phyloP scores from a whole-genome alignment of 2,329 filamentous ascomycete species.

The Massarina eburnea region DNA sequence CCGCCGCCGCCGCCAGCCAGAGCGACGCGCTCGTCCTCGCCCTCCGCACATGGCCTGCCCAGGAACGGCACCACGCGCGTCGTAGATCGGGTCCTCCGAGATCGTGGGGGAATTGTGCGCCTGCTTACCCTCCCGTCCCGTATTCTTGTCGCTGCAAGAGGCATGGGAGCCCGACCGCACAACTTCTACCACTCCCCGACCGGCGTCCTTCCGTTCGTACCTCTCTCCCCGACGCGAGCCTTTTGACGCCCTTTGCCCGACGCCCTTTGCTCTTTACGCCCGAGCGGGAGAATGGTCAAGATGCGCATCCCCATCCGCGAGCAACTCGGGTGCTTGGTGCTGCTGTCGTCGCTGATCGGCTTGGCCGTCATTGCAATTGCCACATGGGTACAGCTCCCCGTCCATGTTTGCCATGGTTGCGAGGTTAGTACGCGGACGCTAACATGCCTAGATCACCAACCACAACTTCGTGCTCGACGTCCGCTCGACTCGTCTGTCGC shows the following conservation, averaged over 20 bases:
- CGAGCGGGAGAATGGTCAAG: constrained; percentile 38
- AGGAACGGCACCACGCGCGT: no score
- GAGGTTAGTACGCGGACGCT: no score
- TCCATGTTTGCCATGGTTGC: no score
- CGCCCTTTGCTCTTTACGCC: no score
- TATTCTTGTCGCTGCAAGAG: constrained; percentile 9
- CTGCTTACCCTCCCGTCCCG: constrained; percentile 11
- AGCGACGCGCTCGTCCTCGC: no score
- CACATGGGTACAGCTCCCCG: constrained; percentile 52
- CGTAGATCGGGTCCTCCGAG: no score
- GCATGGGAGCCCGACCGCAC: constrained; percentile 11
- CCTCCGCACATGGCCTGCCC: no score
- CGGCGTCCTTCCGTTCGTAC: neutral
- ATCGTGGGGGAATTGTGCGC: no score
- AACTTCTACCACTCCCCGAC: no score
- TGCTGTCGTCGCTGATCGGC: constrained; percentile 71
- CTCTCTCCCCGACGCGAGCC: neutral
- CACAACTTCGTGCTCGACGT: constrained; percentile 62
- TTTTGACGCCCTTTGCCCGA: no score
- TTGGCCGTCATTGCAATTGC: constrained; percentile 80
- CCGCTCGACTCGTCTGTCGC: constrained; percentile 63
- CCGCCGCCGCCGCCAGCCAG: no score
- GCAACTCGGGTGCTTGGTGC: constrained; percentile 79
- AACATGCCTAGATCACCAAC: constrained; percentile 54
- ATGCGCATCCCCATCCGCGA: constrained; percentile 89